Percentiles rank a stretch among this genome's conserved stretches.
Conservation (phyloP, 2,329 filamentous ascomycete species). For the Claviceps citrina region DNA sequence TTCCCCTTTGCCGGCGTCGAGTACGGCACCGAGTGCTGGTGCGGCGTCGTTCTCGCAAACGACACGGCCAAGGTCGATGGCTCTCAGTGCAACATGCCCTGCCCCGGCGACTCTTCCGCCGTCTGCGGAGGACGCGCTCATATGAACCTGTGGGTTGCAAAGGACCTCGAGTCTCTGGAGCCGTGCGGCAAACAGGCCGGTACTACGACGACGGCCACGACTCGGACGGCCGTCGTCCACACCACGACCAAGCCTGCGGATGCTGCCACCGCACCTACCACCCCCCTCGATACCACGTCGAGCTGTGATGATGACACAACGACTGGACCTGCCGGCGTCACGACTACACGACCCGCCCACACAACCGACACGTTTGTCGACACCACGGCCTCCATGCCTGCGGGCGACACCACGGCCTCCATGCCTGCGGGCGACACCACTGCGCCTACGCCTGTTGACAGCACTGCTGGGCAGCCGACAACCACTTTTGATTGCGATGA, state of each 20-base stretch:
- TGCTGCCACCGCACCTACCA: constrained; percentile 1
- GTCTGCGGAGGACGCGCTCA: constrained; percentile 28
- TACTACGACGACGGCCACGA: constrained; percentile 11
- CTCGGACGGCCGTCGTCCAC: neutral
- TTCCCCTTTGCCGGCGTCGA: constrained; percentile 35
- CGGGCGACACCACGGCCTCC: too few relatives aligned
- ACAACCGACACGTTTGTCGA: neutral
- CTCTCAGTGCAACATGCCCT: constrained; percentile 33
- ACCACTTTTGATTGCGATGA: too few relatives aligned
- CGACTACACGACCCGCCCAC: neutral
- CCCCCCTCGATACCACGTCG: neutral
- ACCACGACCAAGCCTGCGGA: constrained; percentile 7
- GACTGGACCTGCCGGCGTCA: neutral
- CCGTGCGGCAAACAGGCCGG: constrained; percentile 28
- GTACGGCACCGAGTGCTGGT: constrained; percentile 31
- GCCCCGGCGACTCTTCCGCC: constrained; percentile 29
- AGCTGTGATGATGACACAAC: neutral
- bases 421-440: too few relatives aligned
- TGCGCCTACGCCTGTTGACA: neutral
- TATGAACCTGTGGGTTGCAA: constrained; percentile 31
- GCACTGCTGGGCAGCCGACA: too few relatives aligned
- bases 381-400: too few relatives aligned
- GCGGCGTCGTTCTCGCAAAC: constrained; percentile 37
- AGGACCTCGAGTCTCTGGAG: constrained; percentile 33
- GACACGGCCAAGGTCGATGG: constrained; percentile 21